phyloP scores from a whole-genome alignment of 192 early-diverging fungal species.

The Umbelopsis isabellina region DNA sequence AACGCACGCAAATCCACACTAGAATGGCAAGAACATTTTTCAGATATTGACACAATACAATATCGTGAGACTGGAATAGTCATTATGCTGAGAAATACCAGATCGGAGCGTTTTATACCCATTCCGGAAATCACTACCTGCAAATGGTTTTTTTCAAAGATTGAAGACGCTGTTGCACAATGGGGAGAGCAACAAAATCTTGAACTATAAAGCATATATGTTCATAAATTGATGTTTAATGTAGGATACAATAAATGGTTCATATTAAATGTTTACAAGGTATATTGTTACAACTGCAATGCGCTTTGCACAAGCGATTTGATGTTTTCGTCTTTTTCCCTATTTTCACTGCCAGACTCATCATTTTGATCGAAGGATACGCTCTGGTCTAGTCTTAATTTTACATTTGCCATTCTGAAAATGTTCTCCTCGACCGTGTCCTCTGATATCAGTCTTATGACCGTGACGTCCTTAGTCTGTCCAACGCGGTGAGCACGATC shows the following conservation, averaged over 20 bases:
- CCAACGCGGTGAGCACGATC: constrained; percentile 90
- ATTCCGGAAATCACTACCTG: constrained; percentile 60
- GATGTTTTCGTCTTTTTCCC: background rate
- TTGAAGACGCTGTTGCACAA: constrained; percentile 64
- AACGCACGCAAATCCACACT: constrained; percentile 20
- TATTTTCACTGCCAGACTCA: constrained; percentile 2
- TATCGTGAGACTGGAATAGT: constrained; percentile 65
- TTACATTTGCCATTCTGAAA: constrained; percentile 56
- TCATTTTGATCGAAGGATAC: constrained; percentile 35
- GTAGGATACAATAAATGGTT: background rate
- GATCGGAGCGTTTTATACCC: constrained; percentile 64
- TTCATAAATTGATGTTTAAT: background rate
- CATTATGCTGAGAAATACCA: constrained; percentile 53
- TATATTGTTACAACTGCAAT: background rate
- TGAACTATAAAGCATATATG: background rate
- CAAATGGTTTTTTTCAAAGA: constrained; percentile 66
- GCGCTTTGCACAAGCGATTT: constrained; percentile 8
- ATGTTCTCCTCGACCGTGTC: constrained; percentile 76
- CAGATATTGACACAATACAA: constrained; percentile 60
- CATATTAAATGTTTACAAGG: constrained; percentile 1
- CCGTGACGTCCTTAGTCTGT: constrained; percentile 78
- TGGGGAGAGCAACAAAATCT: constrained; percentile 36
- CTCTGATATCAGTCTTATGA: constrained; percentile 70
- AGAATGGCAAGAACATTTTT: constrained; percentile 23
- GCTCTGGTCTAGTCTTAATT: constrained; percentile 62